Evolutionary conservation across 805 yeast genomes (phyloP).

Genomic region (Candida sakaeoensis): DNA sequence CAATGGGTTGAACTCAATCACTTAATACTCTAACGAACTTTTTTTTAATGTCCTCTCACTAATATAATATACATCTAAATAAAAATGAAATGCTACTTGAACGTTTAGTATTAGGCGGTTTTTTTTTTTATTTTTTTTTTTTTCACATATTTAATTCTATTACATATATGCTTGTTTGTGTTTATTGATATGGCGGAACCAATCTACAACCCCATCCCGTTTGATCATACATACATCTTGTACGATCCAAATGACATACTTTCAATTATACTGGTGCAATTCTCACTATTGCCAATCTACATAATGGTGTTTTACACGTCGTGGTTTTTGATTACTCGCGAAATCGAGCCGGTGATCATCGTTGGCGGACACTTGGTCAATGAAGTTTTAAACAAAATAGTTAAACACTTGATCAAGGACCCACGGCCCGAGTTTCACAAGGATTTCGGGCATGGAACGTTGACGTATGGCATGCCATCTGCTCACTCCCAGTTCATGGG

Average conservation of each 20-base stretch:
- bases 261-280: conserved; percentile 61
- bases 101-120: conserved; percentile 4
- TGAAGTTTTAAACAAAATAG: conserved; percentile 65
- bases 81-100: too few relatives aligned
- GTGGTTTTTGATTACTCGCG: conserved; percentile 79
- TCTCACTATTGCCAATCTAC: conserved; percentile 78
- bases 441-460: conserved; percentile 42
- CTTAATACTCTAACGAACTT: conserved; percentile 1
- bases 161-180: conserved; percentile 1
- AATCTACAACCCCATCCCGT: conserved; percentile 47
- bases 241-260: conserved; percentile 66
- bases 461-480: conserved; percentile 93
- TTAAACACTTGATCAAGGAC: conserved; percentile 62
- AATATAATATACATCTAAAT: not conserved
- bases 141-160: too few relatives aligned
- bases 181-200: not conserved
- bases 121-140: conserved; percentile 5
- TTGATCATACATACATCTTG: conserved; percentile 82
- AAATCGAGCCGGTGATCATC: conserved; percentile 76
- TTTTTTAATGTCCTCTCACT: conserved; percentile 4
- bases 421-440: conserved; percentile 67
- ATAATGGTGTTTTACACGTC: conserved; percentile 75
- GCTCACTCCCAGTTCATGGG: conserved; percentile 98
- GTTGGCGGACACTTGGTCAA: conserved; percentile 83
- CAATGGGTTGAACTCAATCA: not conserved